phyloP scores from a whole-genome alignment of 768 basidiomycete species.

The Multifurca ochricompacta region DNA sequence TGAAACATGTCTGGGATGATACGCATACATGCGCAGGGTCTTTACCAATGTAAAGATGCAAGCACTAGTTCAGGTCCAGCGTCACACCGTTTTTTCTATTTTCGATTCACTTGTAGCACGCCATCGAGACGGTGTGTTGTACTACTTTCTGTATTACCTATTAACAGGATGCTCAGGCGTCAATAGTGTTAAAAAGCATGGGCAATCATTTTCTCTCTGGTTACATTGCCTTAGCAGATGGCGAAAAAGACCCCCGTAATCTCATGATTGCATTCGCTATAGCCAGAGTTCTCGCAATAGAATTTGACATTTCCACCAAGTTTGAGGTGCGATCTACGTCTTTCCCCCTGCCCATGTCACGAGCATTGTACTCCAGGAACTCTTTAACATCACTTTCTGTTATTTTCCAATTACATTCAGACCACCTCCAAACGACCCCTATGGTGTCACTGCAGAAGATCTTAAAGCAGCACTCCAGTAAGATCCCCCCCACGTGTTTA shows the following conservation, averaged over 20 bases:
- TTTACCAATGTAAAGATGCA: constrained; percentile 77
- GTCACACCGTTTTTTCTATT: constrained; percentile 74
- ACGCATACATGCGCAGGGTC: constrained; percentile 39
- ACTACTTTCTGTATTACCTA: not conserved
- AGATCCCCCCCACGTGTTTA: constrained; percentile 2
- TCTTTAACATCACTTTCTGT: constrained; percentile 95
- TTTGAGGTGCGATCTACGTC: constrained; percentile 56
- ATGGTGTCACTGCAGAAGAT: constrained; percentile 85
- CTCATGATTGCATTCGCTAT: constrained; percentile 85
- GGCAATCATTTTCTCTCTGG: constrained; percentile 64
- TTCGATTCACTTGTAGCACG: constrained; percentile 69
- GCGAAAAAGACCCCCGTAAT: constrained; percentile 97
- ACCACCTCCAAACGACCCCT: constrained; percentile 89
- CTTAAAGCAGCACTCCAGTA: constrained; percentile 67
- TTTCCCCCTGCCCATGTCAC: not conserved
- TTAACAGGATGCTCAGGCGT: constrained; percentile 10
- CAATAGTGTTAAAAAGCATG: constrained; percentile 59
- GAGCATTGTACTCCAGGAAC: constrained; percentile 41
- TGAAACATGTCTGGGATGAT: not conserved
- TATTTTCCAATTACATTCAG: constrained; percentile 98
- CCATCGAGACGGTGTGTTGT: constrained; percentile 44
- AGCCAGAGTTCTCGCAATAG: constrained; percentile 74
- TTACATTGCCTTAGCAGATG: constrained; percentile 79
- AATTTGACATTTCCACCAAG: constrained; percentile 70
- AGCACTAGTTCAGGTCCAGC: constrained; percentile 69